Conservation (phyloP, 345 rosid genomes). For the Euphorbia lathyris region DNA sequence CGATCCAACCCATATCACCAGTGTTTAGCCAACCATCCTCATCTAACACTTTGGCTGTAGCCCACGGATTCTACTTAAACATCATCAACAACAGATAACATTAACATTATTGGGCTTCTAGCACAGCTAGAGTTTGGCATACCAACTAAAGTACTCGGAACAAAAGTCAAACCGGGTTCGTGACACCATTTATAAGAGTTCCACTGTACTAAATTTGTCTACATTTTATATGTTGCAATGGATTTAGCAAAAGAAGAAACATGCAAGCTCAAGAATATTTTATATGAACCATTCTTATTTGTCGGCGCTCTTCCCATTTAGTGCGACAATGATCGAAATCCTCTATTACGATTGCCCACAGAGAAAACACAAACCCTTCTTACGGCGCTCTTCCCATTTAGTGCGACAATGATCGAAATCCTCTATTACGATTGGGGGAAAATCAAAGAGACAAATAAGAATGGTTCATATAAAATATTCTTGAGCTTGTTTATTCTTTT, state of each 20-base stretch:
- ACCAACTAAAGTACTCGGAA: neutral
- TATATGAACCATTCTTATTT: neutral
- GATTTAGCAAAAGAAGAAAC: neutral
- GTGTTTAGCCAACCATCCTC: constrained; percentile 81
- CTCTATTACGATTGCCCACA: too few relatives aligned
- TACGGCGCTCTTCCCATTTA: too few relatives aligned
- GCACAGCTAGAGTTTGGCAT: neutral
- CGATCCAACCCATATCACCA: constrained; percentile 95
- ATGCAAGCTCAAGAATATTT: neutral
- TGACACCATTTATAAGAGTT: neutral
- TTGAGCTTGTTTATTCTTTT: neutral
- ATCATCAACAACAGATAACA: constrained; percentile 15
- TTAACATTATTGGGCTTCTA: neutral
- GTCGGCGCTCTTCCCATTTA: too few relatives aligned
- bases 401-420: too few relatives aligned
- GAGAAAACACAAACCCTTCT: too few relatives aligned
- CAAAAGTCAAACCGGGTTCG: neutral
- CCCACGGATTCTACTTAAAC: constrained; percentile 54
- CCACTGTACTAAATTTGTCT: too few relatives aligned
- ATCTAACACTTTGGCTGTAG: constrained; percentile 68
- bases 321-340: too few relatives aligned
- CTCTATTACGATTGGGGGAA: too few relatives aligned
- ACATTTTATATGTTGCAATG: neutral
- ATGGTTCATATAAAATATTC: too few relatives aligned
- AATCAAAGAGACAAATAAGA: neutral